Evolutionary conservation across 2,329 filamentous ascomycete genomes (phyloP).

Genomic region (Trichoderma simmonsii): DNA sequence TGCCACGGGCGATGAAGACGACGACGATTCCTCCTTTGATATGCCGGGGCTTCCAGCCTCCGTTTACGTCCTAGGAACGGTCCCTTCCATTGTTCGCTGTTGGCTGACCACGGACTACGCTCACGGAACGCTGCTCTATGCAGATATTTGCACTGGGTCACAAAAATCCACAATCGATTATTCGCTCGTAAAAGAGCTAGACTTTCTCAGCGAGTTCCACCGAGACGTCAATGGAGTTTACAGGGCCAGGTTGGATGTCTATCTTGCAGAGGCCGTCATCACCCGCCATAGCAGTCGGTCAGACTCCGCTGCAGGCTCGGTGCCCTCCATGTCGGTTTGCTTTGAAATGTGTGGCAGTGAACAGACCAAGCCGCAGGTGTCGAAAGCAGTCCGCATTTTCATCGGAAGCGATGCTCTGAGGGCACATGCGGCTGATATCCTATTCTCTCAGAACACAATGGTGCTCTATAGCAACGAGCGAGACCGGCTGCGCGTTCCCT

Average conservation of each 20-base stretch:
- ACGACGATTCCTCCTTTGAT: constrained; percentile 67
- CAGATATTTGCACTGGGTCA: constrained; percentile 87
- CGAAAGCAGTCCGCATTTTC: constrained; percentile 74
- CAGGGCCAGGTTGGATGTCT: constrained; percentile 75
- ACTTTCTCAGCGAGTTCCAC: constrained; percentile 63
- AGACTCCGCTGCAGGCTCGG: constrained; percentile 61
- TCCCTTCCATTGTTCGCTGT: constrained; percentile 91
- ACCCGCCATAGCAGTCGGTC: constrained; percentile 72
- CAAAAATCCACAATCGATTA: constrained; percentile 80
- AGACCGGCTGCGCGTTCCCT: constrained; percentile 83
- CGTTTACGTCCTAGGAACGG: constrained; percentile 79
- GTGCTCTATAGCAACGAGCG: constrained; percentile 82
- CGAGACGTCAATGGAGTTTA: constrained; percentile 62
- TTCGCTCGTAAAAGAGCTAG: constrained; percentile 70
- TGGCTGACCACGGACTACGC: constrained; percentile 92
- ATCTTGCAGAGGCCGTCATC: constrained; percentile 86
- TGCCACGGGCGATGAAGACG: constrained; percentile 56
- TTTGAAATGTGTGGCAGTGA: constrained; percentile 69
- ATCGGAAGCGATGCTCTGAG: constrained; percentile 86
- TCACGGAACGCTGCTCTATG: constrained; percentile 84
- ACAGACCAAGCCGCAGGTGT: constrained; percentile 39
- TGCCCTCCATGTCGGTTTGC: constrained; percentile 75
- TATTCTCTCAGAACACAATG: constrained; percentile 90
- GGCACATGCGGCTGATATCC: constrained; percentile 80
- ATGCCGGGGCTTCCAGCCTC: constrained; percentile 76